phyloP scores from a whole-genome alignment of 2,329 filamentous ascomycete species.

The Cladosporium sp. region DNA sequence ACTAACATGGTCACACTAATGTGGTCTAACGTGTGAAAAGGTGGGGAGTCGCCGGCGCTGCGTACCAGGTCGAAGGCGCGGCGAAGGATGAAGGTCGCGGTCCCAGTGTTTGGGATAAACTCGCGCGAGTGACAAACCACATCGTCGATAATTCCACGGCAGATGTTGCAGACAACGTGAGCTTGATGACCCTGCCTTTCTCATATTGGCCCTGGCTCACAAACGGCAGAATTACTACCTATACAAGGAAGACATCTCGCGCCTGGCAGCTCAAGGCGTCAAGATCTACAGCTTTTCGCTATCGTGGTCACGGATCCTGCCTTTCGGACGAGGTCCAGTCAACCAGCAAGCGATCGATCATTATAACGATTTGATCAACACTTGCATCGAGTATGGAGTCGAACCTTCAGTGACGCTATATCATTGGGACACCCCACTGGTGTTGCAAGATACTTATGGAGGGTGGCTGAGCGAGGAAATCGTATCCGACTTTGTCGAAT shows the following conservation, averaged over 20 bases:
- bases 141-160: conserved; percentile 29
- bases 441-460: conserved; percentile 8
- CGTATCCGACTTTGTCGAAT: conserved; percentile 37
- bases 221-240: conserved; percentile 45
- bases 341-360: conserved; percentile 42
- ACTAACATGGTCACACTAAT: too few species aligned
- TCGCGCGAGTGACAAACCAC: conserved; percentile 33
- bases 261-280: conserved; percentile 37
- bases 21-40: too few species aligned
- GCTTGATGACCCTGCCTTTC: conserved; percentile 24
- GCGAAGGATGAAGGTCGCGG: conserved; percentile 26
- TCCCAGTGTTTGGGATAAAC: conserved; percentile 28
- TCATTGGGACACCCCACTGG: conserved; percentile 37
- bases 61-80: conserved; percentile 33
- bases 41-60: conserved; percentile 34
- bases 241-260: conserved; percentile 36
- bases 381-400: conserved; percentile 38
- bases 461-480: conserved; percentile 35
- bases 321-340: conserved; percentile 43
- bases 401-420: conserved; percentile 43
- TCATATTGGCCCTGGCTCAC: too few species aligned
- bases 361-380: conserved; percentile 46
- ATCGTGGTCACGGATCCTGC: conserved; percentile 46
- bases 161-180: conserved; percentile 48
- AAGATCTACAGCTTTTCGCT: conserved; percentile 40